Evolutionary conservation across 1,284 basidiomycete genomes (phyloP).

Genomic region (Xanthoconium separans): DNA sequence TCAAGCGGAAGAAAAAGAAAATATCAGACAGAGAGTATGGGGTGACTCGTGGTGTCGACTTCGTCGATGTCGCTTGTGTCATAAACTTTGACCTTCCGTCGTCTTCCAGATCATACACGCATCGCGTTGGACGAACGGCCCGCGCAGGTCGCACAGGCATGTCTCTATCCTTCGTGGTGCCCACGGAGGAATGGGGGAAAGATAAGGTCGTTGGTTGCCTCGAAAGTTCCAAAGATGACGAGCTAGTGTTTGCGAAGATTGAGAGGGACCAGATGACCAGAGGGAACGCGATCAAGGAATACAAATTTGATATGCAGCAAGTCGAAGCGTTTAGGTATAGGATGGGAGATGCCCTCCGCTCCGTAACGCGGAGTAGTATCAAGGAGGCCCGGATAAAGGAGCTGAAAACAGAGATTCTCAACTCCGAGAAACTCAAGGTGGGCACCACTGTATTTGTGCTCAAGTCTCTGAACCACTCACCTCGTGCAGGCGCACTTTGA

Average conservation of each 20-base stretch:
- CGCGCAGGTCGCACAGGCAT: slow-evolving; percentile 94
- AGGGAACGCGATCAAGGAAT: slow-evolving; percentile 85
- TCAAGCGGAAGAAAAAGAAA: slow-evolving; percentile 41
- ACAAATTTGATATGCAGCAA: slow-evolving; percentile 90
- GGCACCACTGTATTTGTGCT: slow-evolving; percentile 16
- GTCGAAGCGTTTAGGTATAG: slow-evolving; percentile 98
- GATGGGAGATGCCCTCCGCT: slow-evolving; percentile 93
- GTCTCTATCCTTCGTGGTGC: slow-evolving; percentile 89
- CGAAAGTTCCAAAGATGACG: slow-evolving; percentile 73
- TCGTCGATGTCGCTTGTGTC: slow-evolving; percentile 95
- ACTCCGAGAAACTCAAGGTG: slow-evolving; percentile 95
- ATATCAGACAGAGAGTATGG: slow-evolving; percentile 80
- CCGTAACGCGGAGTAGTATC: slow-evolving; percentile 85
- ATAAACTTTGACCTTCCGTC: slow-evolving; percentile 97
- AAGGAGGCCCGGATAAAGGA: slow-evolving; percentile 94
- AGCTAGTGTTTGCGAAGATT: slow-evolving; percentile 71
- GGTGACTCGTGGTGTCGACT: slow-evolving; percentile 95
- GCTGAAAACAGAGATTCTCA: slow-evolving; percentile 90
- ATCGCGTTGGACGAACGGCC: slow-evolving; percentile 95
- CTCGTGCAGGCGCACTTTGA: slow-evolving; percentile 87
- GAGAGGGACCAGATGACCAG: slow-evolving; percentile 70
- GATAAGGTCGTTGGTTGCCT: slow-evolving; percentile 69
- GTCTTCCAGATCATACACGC: slow-evolving; percentile 89
- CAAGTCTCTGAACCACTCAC: slow-evolving; percentile 4
- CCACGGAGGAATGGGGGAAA: slow-evolving; percentile 73